Evolutionary conservation across 495 filamentous ascomycete species (phyloP).

Genomic region (Penicillium atrosanguineum): DNA sequence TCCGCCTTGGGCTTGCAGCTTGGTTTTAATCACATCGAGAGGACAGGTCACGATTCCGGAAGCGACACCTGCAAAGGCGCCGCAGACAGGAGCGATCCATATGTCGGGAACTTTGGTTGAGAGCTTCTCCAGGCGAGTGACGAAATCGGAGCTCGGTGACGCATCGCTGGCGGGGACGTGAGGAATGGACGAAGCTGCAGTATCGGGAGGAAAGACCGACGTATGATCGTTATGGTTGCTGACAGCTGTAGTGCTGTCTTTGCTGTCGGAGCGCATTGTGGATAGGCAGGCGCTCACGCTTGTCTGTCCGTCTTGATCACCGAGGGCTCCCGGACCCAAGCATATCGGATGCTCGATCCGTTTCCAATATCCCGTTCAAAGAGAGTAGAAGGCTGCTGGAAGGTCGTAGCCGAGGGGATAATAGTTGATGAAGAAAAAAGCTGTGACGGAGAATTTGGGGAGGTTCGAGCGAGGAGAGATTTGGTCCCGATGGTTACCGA

Average conservation of each 20-base stretch:
- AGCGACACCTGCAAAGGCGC: constrained; percentile 82
- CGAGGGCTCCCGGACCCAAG: constrained; percentile 47
- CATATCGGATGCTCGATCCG: constrained; percentile 50
- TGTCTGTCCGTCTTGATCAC: constrained; percentile 41
- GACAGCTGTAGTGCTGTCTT: constrained; percentile 31
- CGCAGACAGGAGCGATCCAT: constrained; percentile 66
- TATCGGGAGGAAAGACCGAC: constrained; percentile 21
- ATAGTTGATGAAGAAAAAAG: too few relatives aligned
- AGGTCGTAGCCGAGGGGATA: constrained; percentile 2
- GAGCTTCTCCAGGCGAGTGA: constrained; percentile 56
- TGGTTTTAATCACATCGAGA: constrained; percentile 98
- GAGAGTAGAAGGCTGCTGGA: constrained; percentile 6
- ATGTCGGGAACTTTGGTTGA: constrained; percentile 49
- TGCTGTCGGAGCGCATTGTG: constrained; percentile 41
- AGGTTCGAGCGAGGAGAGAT: constrained; percentile 14
- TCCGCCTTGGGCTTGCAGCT: constrained; percentile 91
- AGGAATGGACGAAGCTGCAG: constrained; percentile 17
- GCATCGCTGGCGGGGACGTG: constrained; percentile 17
- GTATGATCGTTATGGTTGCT: constrained; percentile 29
- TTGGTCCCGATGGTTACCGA: constrained; percentile 34
- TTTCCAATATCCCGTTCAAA: constrained; percentile 34
- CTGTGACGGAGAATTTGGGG: constrained; percentile 1
- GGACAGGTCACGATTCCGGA: constrained; percentile 95
- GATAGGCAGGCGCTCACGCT: constrained; percentile 37
- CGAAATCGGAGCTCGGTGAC: constrained; percentile 29